These are phyloP conservation scores for Aphanomyces astaci DNA, from an alignment of 352 stramenopile genomes.

Conservation along the genomic window DNA sequence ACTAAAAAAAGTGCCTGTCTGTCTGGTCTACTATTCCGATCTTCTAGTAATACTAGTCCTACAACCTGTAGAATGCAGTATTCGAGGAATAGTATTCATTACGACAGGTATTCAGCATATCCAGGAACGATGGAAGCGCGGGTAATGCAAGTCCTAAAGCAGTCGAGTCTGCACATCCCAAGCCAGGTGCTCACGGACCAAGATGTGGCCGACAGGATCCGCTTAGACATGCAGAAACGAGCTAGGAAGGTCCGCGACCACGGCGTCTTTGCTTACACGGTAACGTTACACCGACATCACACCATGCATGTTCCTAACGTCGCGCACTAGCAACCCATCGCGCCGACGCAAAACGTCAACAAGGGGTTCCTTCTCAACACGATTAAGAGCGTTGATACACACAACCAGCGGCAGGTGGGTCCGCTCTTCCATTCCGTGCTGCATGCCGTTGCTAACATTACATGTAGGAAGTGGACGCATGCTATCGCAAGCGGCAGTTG, in stretches of 20 bases:
- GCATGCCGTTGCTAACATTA: not conserved
- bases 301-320: too few relatives aligned
- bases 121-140: not conserved
- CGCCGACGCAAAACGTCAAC: constrained; percentile 11
- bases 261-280: constrained; percentile 13
- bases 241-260: not conserved
- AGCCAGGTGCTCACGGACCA: not conserved
- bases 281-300: too few relatives aligned
- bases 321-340: constrained; percentile 2
- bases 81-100: not conserved
- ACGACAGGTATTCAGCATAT: not conserved
- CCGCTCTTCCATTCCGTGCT: too few relatives aligned
- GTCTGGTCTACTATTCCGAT: too few relatives aligned
- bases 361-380: constrained; percentile 23
- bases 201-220: constrained; percentile 2
- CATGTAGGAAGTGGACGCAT: constrained; percentile 12
- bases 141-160: not conserved
- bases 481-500: constrained; percentile 9
- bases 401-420: not conserved
- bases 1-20: too few relatives aligned
- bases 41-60: too few relatives aligned
- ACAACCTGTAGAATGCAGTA: too few relatives aligned
- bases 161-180: not conserved
- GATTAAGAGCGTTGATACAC: constrained; percentile 4
- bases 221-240: not conserved